Base-by-base conservation (phyloP, 192 early-diverging fungal species). In the Coemansia sp. region DNA sequence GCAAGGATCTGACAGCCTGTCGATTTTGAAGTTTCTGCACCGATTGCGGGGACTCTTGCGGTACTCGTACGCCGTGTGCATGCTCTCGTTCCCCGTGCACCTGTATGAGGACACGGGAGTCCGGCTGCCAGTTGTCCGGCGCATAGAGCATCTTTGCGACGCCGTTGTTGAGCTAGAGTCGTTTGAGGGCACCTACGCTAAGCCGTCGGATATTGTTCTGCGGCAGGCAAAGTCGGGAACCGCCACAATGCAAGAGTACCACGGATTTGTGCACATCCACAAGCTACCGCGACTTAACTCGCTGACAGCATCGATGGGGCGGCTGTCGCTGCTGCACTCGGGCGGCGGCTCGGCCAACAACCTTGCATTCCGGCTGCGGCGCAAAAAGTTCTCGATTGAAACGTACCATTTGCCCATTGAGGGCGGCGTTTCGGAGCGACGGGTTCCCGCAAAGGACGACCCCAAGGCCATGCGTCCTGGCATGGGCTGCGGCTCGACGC, bases 371-470 rank as follows among this genome's bases (percentile, higher is more conserved):
- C 90, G 88, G 48, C 82, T 89, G 21, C 60, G 93, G 28, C 71
- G 95, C 50, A 97, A 95, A 64, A 79, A 89, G 55, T 98, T 98
- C 75, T 77, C 82, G 7, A 89, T 98, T 22, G 94, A 96, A 55
- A 87, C 91, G 0, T 93, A 95, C 61, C 85, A 90, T 61, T 72
- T 98, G 43, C 95, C 95, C n/a, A 92, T 93, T 6, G 95, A 98
- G 58, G 87, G 85, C 34, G 92, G 91, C 27, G 88, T 89, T 0
- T 79, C 76, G 14, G 82, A 88, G 43, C 66, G 87, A 35, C 68
- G 85, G 15, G 62, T 70, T 15, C 67, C 74, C 2, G 55, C 55
- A 21, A 29, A 50, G n/a, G 66, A 67, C 12, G 58, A 69, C 2
- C 12, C 47, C 21, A 62, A 67, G 28, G 30, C 35, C 0, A 25